Evolutionary conservation across 129 eudicot genomes (phyloP), one percentile per base, ranked within the genome.

Genomic region (Chrysanthemum lavandulifolium): DNA sequence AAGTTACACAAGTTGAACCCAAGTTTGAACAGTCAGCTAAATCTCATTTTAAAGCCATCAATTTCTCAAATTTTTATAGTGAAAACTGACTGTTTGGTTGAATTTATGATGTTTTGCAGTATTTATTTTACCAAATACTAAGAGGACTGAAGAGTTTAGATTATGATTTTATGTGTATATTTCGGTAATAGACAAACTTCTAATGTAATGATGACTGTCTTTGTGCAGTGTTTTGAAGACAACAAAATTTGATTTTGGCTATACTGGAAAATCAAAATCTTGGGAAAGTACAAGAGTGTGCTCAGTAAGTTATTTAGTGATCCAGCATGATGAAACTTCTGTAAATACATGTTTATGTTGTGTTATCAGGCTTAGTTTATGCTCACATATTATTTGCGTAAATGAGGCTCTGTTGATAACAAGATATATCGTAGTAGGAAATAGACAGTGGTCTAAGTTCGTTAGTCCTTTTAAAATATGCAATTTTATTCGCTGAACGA

Each of bases 211-310:
- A 52, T 71, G 73, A 58, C 29, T 56, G 47, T 51, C 73, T 73
- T 70, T 71, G 61, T 87, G 89, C n/a, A n/a, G n/a, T n/a, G n/a
- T n/a, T n/a, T n/a, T n/a, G n/a, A n/a, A n/a, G n/a, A n/a, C n/a
- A n/a, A 92, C 80, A 81, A 80, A 90, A 86, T 71, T 61, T 92
- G 88, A 92, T 92, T 27, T 15, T 89, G 87, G 98, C 98, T 10
- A 92, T 92, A 79, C 74, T 92, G 84, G 98, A 92, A 43, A 80
- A 82, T 79, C 96, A 92, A 77, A 92, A 87, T 68, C 84, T 80
- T 62, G 98, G 98, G 7, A 92, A 89, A 79, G 71, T 85, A 43
- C 82, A 83, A 18, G 98, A 92, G 69, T 85, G 91, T 68, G 96
- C 91, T 62, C 96, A 89, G 98, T 92, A 81, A 89, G 98, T 92